A percentile compares a stretch with the other conserved stretches of the same genome.
These are phyloP conservation scores for Pseudonitzschia delicatissima DNA, from an alignment of 108 stramenopile species.

Conservation along the genomic window DNA sequence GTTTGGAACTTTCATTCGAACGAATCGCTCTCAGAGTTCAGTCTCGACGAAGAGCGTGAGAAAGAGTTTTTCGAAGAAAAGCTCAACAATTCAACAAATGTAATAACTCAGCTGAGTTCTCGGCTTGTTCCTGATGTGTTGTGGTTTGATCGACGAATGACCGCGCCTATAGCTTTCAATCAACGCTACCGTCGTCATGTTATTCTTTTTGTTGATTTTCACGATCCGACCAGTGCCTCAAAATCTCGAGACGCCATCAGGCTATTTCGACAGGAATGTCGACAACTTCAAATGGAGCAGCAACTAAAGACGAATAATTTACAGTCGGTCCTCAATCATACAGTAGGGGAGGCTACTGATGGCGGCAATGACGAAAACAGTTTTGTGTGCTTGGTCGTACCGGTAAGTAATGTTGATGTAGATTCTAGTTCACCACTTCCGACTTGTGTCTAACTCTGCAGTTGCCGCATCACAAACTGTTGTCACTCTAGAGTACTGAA, in stretches of 20 bases:
- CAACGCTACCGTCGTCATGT: slow-evolving; percentile 53
- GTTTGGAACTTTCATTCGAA: neutral
- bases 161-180: slow-evolving; percentile 63
- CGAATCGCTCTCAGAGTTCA: too few relatives aligned
- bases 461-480: too few relatives aligned
- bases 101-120: neutral
- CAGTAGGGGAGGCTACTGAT: too few relatives aligned
- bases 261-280: slow-evolving; percentile 44
- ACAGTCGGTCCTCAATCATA: too few relatives aligned
- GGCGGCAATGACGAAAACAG: slow-evolving; percentile 14
- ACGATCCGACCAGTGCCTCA: slow-evolving; percentile 9
- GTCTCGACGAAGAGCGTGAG: slow-evolving; percentile 12
- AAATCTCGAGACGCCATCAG: slow-evolving; percentile 31
- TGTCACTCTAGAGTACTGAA: slow-evolving; percentile 33
- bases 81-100: slow-evolving; percentile 15
- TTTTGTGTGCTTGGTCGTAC: slow-evolving; percentile 65
- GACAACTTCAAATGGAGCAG: slow-evolving; percentile 15
- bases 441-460: too few relatives aligned
- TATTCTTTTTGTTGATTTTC: slow-evolving; percentile 55
- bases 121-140: slow-evolving; percentile 51
- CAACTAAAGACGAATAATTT: too few relatives aligned
- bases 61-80: too few relatives aligned
- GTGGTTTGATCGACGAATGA: slow-evolving; percentile 62
- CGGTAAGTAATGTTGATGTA: slow-evolving; percentile 15
- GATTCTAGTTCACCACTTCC: too few relatives aligned